A percentile compares a stretch with the other conserved stretches of the same genome.
These are phyloP conservation scores for Aquilaria malaccensis DNA, from an alignment of 345 rosid genomes.

Conservation along the genomic window DNA sequence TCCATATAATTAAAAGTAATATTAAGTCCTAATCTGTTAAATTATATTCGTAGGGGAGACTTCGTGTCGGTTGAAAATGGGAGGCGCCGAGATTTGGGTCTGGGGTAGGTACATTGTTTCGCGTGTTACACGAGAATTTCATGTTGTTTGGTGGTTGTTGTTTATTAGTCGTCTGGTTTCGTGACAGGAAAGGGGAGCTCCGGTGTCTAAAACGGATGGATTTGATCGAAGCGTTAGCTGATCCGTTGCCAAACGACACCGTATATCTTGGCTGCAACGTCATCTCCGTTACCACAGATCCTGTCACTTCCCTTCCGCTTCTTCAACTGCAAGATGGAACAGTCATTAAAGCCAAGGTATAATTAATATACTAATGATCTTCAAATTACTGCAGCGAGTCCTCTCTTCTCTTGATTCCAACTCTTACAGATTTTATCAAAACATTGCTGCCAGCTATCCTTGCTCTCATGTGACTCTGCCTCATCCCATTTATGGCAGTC, in stretches of 20 bases:
- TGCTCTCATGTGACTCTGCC: no score
- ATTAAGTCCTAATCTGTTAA: no score
- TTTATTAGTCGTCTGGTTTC: neutral
- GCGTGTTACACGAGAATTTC: neutral
- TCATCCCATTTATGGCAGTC: no score
- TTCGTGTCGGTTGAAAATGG: conserved; percentile 15
- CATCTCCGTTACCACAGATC: conserved; percentile 24
- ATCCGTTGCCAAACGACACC: conserved; percentile 30
- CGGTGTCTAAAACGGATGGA: conserved; percentile 41
- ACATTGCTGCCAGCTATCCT: neutral
- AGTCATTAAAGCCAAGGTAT: conserved; percentile 36
- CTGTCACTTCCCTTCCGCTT: conserved; percentile 19
- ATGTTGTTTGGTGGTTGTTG: neutral
- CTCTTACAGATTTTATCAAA: no score
- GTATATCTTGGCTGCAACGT: conserved; percentile 30
- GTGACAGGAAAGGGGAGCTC: conserved; percentile 35
- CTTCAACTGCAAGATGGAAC: conserved; percentile 29
- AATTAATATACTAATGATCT: neutral
- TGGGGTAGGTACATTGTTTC: conserved; percentile 8
- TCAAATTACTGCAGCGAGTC: neutral
- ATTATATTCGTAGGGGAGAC: conserved; percentile 10
- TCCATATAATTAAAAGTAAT: neutral
- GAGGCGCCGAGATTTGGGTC: conserved; percentile 10
- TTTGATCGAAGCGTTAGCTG: conserved; percentile 35
- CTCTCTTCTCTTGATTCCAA: neutral